phyloP scores from a whole-genome alignment of 129 eudicot genomes.

The Pseudognaphalium luteoalbum region DNA sequence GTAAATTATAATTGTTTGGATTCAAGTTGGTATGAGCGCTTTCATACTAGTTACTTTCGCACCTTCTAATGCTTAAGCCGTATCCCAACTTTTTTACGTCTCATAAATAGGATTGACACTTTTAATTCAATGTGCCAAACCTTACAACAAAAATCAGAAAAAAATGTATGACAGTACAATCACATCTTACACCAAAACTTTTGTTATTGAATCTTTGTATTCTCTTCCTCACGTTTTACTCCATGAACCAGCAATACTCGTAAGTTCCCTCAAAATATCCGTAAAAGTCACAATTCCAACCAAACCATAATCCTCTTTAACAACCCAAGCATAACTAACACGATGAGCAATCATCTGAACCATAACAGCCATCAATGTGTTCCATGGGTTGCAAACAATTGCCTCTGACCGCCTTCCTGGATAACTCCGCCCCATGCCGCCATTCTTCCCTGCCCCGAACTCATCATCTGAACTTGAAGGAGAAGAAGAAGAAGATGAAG shows the following conservation, averaged over 20 bases:
- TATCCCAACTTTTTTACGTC: background rate
- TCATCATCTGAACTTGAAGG: constrained; percentile 44
- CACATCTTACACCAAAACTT: background rate
- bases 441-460: too few relatives aligned
- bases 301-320: constrained; percentile 54
- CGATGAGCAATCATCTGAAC: constrained; percentile 80
- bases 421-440: too few relatives aligned
- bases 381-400: constrained; percentile 67
- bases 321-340: constrained; percentile 49
- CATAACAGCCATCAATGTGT: constrained; percentile 82
- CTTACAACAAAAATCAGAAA: background rate
- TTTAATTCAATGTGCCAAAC: background rate
- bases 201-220: constrained; percentile 20
- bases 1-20: too few relatives aligned
- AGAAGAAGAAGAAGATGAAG: too few relatives aligned
- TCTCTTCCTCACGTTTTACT: constrained; percentile 23
- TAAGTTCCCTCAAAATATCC: constrained; percentile 40
- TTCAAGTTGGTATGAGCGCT: too few relatives aligned
- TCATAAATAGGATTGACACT: background rate
- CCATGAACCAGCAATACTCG: constrained; percentile 25
- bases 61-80: background rate
- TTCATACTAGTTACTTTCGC: background rate
- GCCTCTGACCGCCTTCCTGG: constrained; percentile 60
- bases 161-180: background rate
- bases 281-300: constrained; percentile 70